A percentile compares a stretch with the other conserved stretches of the same genome.
Conservation (phyloP, 2,329 filamentous ascomycete species). For the Pseudogymnoascus sp. region DNA sequence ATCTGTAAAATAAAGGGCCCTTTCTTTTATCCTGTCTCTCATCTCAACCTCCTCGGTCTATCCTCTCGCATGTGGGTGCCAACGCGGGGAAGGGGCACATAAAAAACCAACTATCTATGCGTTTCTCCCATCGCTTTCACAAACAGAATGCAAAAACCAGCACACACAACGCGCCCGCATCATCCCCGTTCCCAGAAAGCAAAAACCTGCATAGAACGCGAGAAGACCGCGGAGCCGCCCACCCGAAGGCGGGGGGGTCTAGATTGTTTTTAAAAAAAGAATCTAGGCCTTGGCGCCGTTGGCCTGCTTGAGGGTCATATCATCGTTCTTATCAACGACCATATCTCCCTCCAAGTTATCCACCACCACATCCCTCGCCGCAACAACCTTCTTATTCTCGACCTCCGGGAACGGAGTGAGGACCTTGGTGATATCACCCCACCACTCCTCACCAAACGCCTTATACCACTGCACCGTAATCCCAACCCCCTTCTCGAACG, state of each 20-base stretch:
- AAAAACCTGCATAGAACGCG: not conserved
- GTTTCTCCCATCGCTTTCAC: not conserved
- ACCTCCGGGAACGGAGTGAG: conserved; percentile 60
- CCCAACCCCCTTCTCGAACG: conserved; percentile 53
- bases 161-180: not conserved
- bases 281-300: not conserved
- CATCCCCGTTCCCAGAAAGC: not conserved
- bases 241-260: not conserved
- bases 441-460: conserved; percentile 58
- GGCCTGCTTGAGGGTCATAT: conserved; percentile 16
- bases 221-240: not conserved
- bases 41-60: not conserved
- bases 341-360: conserved; percentile 17
- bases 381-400: conserved; percentile 44
- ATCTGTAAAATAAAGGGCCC: not conserved
- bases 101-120: not conserved
- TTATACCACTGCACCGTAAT: conserved; percentile 64
- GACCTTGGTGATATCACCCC: conserved; percentile 62
- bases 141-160: not conserved
- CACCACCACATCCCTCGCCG: conserved; percentile 24
- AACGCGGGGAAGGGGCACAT: not conserved
- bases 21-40: not conserved
- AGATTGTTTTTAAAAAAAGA: not conserved
- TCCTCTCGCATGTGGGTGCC: not conserved
- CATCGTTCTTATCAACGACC: conserved; percentile 25